Evolutionary conservation across 768 basidiomycete species (phyloP).

Genomic region (Asterophora parasitica): DNA sequence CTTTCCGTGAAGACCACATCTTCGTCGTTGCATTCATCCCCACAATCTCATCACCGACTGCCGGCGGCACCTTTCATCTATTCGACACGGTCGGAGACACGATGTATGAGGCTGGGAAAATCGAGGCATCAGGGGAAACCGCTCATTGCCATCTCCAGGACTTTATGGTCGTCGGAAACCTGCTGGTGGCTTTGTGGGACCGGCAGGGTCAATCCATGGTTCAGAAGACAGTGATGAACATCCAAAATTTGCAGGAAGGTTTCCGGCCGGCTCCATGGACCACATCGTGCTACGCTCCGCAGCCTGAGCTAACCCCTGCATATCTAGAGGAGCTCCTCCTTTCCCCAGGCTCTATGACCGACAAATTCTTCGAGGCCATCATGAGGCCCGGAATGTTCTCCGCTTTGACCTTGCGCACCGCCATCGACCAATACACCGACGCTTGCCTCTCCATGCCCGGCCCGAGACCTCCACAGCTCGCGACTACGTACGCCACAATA

Average conservation of each 20-base stretch:
- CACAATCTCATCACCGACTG: slow-evolving; percentile 53
- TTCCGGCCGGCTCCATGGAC: slow-evolving; percentile 42
- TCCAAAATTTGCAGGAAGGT: slow-evolving; percentile 31
- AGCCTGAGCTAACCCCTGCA: slow-evolving; percentile 76
- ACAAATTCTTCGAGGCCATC: slow-evolving; percentile 77
- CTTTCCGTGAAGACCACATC: slow-evolving; percentile 44
- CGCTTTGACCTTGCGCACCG: slow-evolving; percentile 70
- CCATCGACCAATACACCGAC: slow-evolving; percentile 78
- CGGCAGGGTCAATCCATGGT: slow-evolving; percentile 70
- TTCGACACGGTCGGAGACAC: slow-evolving; percentile 53
- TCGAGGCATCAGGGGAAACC: slow-evolving; percentile 57
- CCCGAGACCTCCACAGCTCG: slow-evolving; percentile 50
- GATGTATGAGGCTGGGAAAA: slow-evolving; percentile 49
- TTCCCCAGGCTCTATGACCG: slow-evolving; percentile 64
- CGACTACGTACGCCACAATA: slow-evolving; percentile 58
- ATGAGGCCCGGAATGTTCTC: slow-evolving; percentile 90
- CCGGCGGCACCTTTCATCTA: slow-evolving; percentile 80
- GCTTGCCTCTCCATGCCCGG: slow-evolving; percentile 65
- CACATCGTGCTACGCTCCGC: slow-evolving; percentile 55
- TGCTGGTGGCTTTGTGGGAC: slow-evolving; percentile 76
- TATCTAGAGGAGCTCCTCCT: slow-evolving; percentile 83
- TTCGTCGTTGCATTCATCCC: slow-evolving; percentile 72
- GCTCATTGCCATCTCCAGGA: slow-evolving; percentile 74
- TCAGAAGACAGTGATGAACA: slow-evolving; percentile 48
- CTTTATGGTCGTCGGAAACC: slow-evolving; percentile 54